Conservation (phyloP, 2,329 filamentous ascomycete species). For the Madurella mycetomatis region DNA sequence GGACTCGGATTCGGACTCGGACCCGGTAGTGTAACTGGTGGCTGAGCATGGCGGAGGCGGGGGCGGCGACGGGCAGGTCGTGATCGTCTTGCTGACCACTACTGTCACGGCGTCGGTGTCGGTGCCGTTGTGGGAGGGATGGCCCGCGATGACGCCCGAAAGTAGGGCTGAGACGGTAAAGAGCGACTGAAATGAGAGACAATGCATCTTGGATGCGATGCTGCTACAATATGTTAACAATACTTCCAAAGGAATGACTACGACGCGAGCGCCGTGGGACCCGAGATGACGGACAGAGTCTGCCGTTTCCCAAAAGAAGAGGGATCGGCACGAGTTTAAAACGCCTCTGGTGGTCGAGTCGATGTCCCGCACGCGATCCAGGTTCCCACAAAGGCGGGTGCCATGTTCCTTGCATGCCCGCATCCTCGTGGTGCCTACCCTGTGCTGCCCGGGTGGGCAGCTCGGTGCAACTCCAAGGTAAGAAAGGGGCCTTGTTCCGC, state of each 20-base stretch:
- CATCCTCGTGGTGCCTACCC: background rate
- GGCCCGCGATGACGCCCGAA: slow-evolving; percentile 12
- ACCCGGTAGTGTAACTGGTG: background rate
- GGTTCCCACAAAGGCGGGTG: no score
- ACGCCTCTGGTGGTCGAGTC: background rate
- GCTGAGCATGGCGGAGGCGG: slow-evolving; percentile 10
- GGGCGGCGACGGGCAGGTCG: slow-evolving; percentile 13
- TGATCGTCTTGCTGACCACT: slow-evolving; percentile 15
- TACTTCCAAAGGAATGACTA: slow-evolving; percentile 17
- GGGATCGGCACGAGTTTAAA: background rate
- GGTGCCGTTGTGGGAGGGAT: background rate
- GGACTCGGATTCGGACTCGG: background rate
- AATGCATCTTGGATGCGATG: slow-evolving; percentile 20
- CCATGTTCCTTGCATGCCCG: background rate
- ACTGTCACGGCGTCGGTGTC: slow-evolving; percentile 13
- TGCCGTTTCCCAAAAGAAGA: background rate
- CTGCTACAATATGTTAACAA: slow-evolving; percentile 5
- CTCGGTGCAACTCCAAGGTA: background rate
- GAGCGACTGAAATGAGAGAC: slow-evolving; percentile 23
- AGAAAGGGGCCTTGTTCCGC: background rate
- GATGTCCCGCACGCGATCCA: no score
- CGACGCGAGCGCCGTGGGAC: slow-evolving; percentile 1
- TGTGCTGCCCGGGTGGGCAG: no score
- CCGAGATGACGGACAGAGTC: background rate
- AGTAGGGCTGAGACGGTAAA: slow-evolving; percentile 20